These are phyloP conservation scores for Croton laevigatus DNA, from an alignment of 441 rosid genomes.

Conservation along the genomic window DNA sequence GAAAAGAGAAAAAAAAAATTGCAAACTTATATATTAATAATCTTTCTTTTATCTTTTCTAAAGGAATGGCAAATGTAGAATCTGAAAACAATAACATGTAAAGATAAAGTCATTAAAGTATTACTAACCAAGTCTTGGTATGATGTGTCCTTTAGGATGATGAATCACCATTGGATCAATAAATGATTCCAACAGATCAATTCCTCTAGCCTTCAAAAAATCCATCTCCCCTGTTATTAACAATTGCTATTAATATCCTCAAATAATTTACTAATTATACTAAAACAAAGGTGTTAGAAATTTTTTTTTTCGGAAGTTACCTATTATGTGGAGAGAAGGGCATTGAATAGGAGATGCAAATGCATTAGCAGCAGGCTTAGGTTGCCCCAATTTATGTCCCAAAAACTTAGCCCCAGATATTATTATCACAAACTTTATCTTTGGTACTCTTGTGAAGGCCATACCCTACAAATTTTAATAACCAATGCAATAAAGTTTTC, in stretches of 20 bases:
- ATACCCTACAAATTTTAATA: conserved; percentile 34
- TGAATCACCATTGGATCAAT: conserved; percentile 59
- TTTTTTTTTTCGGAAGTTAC: conserved; percentile 38
- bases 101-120: background rate
- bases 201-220: conserved; percentile 38
- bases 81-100: background rate
- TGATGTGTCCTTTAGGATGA: conserved; percentile 45
- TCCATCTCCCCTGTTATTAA: conserved; percentile 47
- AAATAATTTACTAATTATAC: background rate
- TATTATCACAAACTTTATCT: conserved; percentile 54
- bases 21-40: background rate
- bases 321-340: conserved; percentile 71
- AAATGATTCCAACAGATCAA: conserved; percentile 41
- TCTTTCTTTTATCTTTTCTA: background rate
- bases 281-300: background rate
- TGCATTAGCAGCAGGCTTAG: conserved; percentile 51
- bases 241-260: background rate
- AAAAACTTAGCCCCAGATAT: conserved; percentile 48
- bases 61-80: background rate
- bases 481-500: background rate
- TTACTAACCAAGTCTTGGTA: conserved; percentile 50
- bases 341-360: conserved; percentile 50
- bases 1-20: background rate
- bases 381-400: conserved; percentile 46
- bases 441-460: conserved; percentile 51